These are phyloP conservation scores for Circinella umbellata DNA, from an alignment of 371 early-diverging fungal species.

Conservation along the genomic window DNA sequence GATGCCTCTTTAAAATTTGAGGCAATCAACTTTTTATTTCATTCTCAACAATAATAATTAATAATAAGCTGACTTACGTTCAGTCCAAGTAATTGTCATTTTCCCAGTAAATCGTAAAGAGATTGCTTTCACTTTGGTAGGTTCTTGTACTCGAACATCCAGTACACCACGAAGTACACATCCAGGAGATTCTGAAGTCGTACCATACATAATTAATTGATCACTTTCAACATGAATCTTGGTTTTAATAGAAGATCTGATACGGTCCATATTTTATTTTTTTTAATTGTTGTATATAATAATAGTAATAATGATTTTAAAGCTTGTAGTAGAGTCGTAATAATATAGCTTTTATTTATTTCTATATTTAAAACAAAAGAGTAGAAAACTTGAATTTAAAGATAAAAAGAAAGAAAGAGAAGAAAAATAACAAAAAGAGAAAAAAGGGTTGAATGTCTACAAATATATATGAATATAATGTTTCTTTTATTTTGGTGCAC, in stretches of 20 bases:
- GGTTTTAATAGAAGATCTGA: constrained; percentile 17
- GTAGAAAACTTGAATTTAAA: too few relatives aligned
- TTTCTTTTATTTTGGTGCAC: background rate
- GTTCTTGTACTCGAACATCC: constrained; percentile 30
- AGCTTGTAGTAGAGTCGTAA: too few relatives aligned
- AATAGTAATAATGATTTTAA: background rate
- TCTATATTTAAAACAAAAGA: too few relatives aligned
- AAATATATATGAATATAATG: background rate
- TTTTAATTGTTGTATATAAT: background rate
- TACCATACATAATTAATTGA: constrained; percentile 43
- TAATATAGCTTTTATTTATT: too few relatives aligned
- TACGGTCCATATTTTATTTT: constrained; percentile 19
- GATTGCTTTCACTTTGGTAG: constrained; percentile 44
- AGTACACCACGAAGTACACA: constrained; percentile 50
- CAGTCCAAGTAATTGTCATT: constrained; percentile 39
- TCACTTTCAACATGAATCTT: constrained; percentile 46
- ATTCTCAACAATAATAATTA: too few relatives aligned
- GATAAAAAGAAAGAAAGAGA: constrained; percentile 3
- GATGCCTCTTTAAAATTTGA: too few relatives aligned
- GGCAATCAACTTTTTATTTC: background rate
- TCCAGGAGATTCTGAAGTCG: constrained; percentile 45
- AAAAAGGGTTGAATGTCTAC: background rate
- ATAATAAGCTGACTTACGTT: constrained; percentile 28
- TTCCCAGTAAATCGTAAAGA: constrained; percentile 37
- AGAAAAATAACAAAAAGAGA: constrained; percentile 8